These are phyloP conservation scores for Yamadazyma buinensis DNA, from an alignment of 1,139 yeast species.

Conservation along the genomic window DNA sequence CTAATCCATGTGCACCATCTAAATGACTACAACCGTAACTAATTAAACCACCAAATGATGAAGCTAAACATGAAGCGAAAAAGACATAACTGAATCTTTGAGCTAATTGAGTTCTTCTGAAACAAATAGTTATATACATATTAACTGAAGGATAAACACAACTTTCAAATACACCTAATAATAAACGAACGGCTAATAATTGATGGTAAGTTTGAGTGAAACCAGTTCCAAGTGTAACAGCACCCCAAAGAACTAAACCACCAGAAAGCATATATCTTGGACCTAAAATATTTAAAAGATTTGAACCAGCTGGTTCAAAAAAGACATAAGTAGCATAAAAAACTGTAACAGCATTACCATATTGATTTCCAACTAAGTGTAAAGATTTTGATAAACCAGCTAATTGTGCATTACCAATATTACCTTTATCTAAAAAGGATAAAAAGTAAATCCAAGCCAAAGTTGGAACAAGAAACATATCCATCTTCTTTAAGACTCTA, in stretches of 20 bases:
- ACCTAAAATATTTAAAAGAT: constrained; percentile 22
- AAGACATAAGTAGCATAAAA: constrained; percentile 40
- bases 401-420: constrained; percentile 4
- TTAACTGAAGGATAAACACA: constrained; percentile 40
- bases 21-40: constrained; percentile 36
- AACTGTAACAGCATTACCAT: constrained; percentile 35
- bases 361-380: constrained; percentile 25
- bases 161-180: constrained; percentile 36
- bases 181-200: constrained; percentile 32
- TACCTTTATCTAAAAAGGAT: constrained; percentile 1
- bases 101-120: constrained; percentile 28
- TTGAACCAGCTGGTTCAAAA: constrained; percentile 39
- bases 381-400: constrained; percentile 1
- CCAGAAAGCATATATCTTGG: constrained; percentile 27
- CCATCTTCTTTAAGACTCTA: constrained; percentile 1
- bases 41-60: constrained; percentile 33
- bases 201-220: constrained; percentile 32
- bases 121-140: constrained; percentile 35
- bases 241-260: constrained; percentile 35
- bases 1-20: constrained; percentile 16
- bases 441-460: constrained; percentile 3
- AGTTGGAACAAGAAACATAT: neutral
- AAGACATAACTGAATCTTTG: constrained; percentile 31
- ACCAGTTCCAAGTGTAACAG: constrained; percentile 26
- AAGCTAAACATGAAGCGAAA: constrained; percentile 31